Percentiles rank a stretch among this genome's conserved stretches.
These are phyloP conservation scores for Fusarium sterilihyphosum DNA, from an alignment of 2,329 filamentous ascomycete species.

Conservation along the genomic window DNA sequence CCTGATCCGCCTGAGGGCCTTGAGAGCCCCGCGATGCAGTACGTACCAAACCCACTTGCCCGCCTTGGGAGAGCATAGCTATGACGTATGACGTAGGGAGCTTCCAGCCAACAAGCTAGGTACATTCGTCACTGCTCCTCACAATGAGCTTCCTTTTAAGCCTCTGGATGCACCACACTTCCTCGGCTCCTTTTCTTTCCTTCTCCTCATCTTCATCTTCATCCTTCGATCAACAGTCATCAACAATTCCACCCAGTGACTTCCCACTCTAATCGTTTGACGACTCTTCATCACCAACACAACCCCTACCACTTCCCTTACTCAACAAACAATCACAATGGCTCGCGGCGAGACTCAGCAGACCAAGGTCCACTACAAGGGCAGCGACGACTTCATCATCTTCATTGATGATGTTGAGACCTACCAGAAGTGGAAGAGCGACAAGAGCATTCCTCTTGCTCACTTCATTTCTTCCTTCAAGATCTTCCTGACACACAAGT, in stretches of 20 bases:
- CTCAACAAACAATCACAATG: slow-evolving; percentile 60
- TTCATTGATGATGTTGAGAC: slow-evolving; percentile 68
- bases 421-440: slow-evolving; percentile 83
- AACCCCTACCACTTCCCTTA: slow-evolving; percentile 19
- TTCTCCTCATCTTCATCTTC: slow-evolving; percentile 26
- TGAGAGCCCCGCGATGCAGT: slow-evolving; percentile 25
- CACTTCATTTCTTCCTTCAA: slow-evolving; percentile 90
- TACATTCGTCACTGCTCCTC: slow-evolving; percentile 31
- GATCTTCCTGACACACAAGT: slow-evolving; percentile 92
- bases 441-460: slow-evolving; percentile 80
- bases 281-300: slow-evolving; percentile 22
- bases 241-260: neutral
- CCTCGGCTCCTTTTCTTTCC: slow-evolving; percentile 3
- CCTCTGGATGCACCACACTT: slow-evolving; percentile 15
- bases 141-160: slow-evolving; percentile 40
- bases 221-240: slow-evolving; percentile 9
- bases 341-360: slow-evolving; percentile 75
- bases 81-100: slow-evolving; percentile 40
- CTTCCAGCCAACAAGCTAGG: slow-evolving; percentile 35
- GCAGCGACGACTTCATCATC: slow-evolving; percentile 69
- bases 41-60: slow-evolving; percentile 22
- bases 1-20: neutral
- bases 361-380: slow-evolving; percentile 89
- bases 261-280: slow-evolving; percentile 2
- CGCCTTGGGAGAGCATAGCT: slow-evolving; percentile 18